These are phyloP conservation scores for Tylopilus sp. DNA, from an alignment of 768 basidiomycete species.

Conservation along the genomic window DNA sequence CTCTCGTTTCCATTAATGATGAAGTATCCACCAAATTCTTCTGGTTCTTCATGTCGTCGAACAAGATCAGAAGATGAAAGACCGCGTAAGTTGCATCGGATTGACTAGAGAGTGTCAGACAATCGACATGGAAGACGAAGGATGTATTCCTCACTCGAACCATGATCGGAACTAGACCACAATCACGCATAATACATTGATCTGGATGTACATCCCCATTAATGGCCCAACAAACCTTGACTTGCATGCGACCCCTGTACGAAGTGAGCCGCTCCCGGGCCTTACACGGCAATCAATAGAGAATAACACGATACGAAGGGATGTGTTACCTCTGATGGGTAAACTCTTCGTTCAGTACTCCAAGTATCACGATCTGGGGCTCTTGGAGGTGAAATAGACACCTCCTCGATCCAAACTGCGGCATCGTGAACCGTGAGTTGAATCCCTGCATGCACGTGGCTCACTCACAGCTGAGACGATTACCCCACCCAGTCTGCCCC, in stretches of 20 bases:
- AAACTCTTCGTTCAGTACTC: conserved; percentile 73
- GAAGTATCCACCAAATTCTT: conserved; percentile 99
- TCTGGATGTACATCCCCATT: conserved; percentile 60
- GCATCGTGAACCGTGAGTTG: conserved; percentile 5
- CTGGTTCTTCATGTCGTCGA: conserved; percentile 88
- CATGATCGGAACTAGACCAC: conserved; percentile 95
- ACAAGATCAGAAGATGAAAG: conserved; percentile 88
- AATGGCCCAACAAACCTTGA: conserved; percentile 82
- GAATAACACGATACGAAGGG: background rate
- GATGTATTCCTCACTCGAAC: conserved; percentile 65
- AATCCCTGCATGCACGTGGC: conserved; percentile 3
- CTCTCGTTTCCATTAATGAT: conserved; percentile 99
- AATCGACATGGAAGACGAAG: background rate
- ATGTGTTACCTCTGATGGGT: conserved; percentile 79
- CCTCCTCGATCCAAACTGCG: conserved; percentile 87
- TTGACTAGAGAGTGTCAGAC: conserved; percentile 53
- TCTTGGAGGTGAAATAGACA: conserved; percentile 80
- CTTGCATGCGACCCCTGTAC: conserved; percentile 87
- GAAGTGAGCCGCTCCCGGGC: conserved; percentile 91
- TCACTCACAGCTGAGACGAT: conserved; percentile 77
- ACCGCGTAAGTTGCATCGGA: conserved; percentile 84
- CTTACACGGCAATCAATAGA: conserved; percentile 37
- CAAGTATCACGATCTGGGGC: conserved; percentile 79
- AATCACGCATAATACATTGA: conserved; percentile 71
- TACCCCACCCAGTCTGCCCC: conserved; percentile 65